Evolutionary conservation across 352 stramenopile species (phyloP).

Genomic region (Pythium aquatile): DNA sequence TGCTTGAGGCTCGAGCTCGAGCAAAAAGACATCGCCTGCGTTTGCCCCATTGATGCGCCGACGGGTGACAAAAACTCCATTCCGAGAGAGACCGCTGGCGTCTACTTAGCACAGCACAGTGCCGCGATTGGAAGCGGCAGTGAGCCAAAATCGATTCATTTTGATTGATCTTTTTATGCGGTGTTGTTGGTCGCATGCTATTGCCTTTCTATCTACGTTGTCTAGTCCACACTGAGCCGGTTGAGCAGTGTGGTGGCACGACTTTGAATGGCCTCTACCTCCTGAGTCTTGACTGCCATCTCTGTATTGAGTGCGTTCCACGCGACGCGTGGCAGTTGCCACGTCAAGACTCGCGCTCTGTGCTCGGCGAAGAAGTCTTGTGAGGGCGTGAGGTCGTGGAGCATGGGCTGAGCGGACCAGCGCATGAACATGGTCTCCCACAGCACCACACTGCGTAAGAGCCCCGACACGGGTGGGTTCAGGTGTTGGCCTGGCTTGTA

Average conservation of each 20-base stretch:
- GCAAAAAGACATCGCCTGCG: not conserved
- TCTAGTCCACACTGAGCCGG: slow-evolving; percentile 10
- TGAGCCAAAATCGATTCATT: slow-evolving; percentile 2
- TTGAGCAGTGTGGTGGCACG: not conserved
- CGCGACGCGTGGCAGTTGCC: slow-evolving; percentile 57
- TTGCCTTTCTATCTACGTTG: not conserved
- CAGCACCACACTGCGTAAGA: slow-evolving; percentile 61
- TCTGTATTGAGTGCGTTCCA: slow-evolving; percentile 50
- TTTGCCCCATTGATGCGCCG: not conserved
- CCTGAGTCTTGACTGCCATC: slow-evolving; percentile 31
- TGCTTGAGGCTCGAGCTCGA: not conserved
- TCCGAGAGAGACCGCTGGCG: not conserved
- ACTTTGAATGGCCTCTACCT: slow-evolving; percentile 13
- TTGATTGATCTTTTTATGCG: not conserved
- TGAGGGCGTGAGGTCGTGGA: slow-evolving; percentile 39
- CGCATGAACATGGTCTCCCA: slow-evolving; percentile 77
- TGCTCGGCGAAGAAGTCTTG: slow-evolving; percentile 65
- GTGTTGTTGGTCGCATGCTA: not conserved
- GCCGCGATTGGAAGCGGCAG: slow-evolving; percentile 1
- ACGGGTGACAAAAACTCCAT: not conserved
- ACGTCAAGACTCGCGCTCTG: slow-evolving; percentile 48
- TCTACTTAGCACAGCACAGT: not conserved
- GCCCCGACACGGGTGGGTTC: slow-evolving; percentile 51
- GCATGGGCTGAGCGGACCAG: slow-evolving; percentile 64
- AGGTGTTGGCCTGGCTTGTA: slow-evolving; percentile 52